Evolutionary conservation across 2,329 filamentous ascomycete genomes (phyloP).

Genomic region (Plectosphaerella sp.): DNA sequence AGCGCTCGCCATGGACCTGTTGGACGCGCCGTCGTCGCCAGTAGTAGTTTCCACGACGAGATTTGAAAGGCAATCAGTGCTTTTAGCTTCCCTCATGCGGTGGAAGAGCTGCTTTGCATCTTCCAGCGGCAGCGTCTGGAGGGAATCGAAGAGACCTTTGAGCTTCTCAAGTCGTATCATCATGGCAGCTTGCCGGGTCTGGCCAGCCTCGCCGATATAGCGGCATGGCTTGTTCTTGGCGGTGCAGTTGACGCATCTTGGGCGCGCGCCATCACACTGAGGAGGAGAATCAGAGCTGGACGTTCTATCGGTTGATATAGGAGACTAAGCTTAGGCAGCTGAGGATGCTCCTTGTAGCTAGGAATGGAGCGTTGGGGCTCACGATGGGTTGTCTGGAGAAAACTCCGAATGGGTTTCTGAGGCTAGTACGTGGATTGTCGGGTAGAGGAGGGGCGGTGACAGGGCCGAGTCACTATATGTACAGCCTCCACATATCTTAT

Average conservation of each 20-base stretch:
- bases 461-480: not conserved
- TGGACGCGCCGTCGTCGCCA: not conserved
- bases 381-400: not conserved
- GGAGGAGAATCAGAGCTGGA: not conserved
- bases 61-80: not conserved
- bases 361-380: not conserved
- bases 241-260: constrained; percentile 21
- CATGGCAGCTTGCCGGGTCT: constrained; percentile 23
- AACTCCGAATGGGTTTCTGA: too few species aligned
- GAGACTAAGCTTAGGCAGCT: not conserved
- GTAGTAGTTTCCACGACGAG: too few species aligned
- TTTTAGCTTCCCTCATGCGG: constrained; percentile 13
- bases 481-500: too few species aligned
- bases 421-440: too few species aligned
- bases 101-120: constrained; percentile 19
- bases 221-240: constrained; percentile 19
- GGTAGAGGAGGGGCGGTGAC: too few species aligned
- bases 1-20: not conserved
- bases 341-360: too few species aligned
- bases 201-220: constrained; percentile 24
- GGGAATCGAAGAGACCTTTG: constrained; percentile 19
- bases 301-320: not conserved
- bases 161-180: constrained; percentile 20
- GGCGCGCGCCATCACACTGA: constrained; percentile 26
- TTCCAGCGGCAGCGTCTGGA: constrained; percentile 15